phyloP scores from a whole-genome alignment of 2,329 filamentous ascomycete species.

The Neofusicoccum umdonicola region DNA sequence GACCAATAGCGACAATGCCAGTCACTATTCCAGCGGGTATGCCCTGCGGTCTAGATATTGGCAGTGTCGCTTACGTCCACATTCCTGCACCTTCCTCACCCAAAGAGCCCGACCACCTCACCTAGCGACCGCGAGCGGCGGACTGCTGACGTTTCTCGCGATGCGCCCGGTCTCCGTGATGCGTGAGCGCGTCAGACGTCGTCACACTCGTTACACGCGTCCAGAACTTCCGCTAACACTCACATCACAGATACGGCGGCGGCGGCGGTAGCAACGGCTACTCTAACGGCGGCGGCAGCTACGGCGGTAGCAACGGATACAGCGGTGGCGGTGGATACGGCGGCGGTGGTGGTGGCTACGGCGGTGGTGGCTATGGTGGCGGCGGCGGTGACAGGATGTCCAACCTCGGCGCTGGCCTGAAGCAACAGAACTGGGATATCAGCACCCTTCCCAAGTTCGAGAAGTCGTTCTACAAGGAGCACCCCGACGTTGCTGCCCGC shows the following conservation, averaged over 20 bases:
- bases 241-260: background rate
- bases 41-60: conserved; percentile 42
- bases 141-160: background rate
- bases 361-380: conserved; percentile 27
- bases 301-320: conserved; percentile 30
- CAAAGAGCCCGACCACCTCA: background rate
- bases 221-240: background rate
- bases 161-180: background rate
- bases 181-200: conserved; percentile 5
- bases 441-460: conserved; percentile 88
- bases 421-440: conserved; percentile 86
- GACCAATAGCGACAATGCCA: conserved; percentile 46
- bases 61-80: conserved; percentile 25
- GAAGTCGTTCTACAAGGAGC: conserved; percentile 99
- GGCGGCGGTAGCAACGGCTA: conserved; percentile 26
- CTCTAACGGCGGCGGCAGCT: conserved; percentile 15
- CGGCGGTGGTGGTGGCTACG: conserved; percentile 29
- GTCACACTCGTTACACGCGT: background rate
- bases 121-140: background rate
- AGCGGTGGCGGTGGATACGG: conserved; percentile 22
- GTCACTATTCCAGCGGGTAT: conserved; percentile 47
- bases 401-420: conserved; percentile 80
- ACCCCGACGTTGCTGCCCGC: conserved; percentile 72
- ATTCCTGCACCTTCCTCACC: background rate
- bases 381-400: conserved; percentile 86